Evolutionary conservation across 768 basidiomycete genomes (phyloP), one percentile per base, ranked within the genome.

Genomic region (Boletus insuetus): DNA sequence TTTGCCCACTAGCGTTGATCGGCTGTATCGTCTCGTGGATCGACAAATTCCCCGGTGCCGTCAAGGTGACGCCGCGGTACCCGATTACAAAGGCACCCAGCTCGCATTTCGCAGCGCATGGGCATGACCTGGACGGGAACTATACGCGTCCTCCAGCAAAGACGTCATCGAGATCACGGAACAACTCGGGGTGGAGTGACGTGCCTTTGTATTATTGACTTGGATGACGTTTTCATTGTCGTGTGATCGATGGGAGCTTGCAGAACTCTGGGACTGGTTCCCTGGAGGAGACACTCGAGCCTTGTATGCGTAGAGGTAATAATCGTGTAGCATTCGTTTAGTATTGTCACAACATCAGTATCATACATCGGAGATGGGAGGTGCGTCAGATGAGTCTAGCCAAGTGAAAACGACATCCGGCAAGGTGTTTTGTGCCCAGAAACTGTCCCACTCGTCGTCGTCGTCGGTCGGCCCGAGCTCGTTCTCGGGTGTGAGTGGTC

Each of bases 401-500:
- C 58, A 63, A 46, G 47, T 55, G 37, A 73, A 72, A 39, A 69
- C 61, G 41, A 75, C 75, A n/a, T 77, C 74, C 26, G 75, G 70
- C 43, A 78, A 66, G 22, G 72, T 64, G 46, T 80, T 75, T 34
- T 70, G 67, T 41, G 69, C 72, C 78, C 78, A 80, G 52, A 74
- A 78, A 49, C 57, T 61, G 19, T 80, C 77, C 81, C 82, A 82
- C 55, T 82, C 78, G 55, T 80, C 78, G 42, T 71, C 68, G 10
- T 53, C 55, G 6, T 47, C 55, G 11, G 39, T 31, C 8, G 56
- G 61, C 24, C 67, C 65, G 10, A 64, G 58, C 39, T 66, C 56
- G 41, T 51, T 68, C 65, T 53, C 69, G 61, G 55, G 69, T 58
- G 60, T 65, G 50, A 26, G 47, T 46, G 57, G 47, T 51, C 49